Base-by-base conservation (phyloP, 2,329 filamentous ascomycete species). In the Epichloe sylvatica region DNA sequence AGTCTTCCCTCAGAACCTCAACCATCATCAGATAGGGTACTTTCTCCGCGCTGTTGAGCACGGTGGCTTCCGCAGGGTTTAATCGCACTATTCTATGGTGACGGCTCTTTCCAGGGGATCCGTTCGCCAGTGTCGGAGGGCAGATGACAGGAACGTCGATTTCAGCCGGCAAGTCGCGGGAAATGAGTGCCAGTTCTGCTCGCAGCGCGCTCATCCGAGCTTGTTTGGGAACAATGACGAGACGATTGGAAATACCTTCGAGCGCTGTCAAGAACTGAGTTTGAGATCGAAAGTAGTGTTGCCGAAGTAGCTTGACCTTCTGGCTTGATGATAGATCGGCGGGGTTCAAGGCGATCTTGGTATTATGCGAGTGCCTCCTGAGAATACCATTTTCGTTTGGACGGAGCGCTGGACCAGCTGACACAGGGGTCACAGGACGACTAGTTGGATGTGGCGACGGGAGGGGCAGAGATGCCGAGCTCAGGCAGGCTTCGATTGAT, bases 11-110 rank as follows among this genome's bases (percentile, higher is more conserved):
- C 45, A 92, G 67, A 21, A 92, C 81, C 61, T 92, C 86, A 2
- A 91, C 79, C 85, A 92, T 90, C 30, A 92, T 73, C 46, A 92
- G 67, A 65, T 89, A 92, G 1, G 86, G 86, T 42, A 92, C 86
- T 62, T 89, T 85, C 63, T 92, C 86, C 4, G 86, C 86, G 62
- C 86, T 92, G 65, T 92, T 92, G 47, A 92, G 69, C 49, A 90
- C 87, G 0, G 86, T 91, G 5, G 86, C 83, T 65, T 92, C 86
- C 1, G 85, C 84, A 6, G 86, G 87, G 59, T 90, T 92, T 46
- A 92, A 73, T 37, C 86, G 78, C 43, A 92, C 86, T 52, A 92
- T 88, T 36, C 86, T 80, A 61, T 92, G 86, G 62, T 92, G 87
- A 49, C 78, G 78, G 60, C 86, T 90, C 60, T 80, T 81, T 25